Percentiles rank a stretch among this genome's conserved stretches.
phyloP scores from a whole-genome alignment of 768 basidiomycete genomes.

The Tricholoma hemisulphureum region DNA sequence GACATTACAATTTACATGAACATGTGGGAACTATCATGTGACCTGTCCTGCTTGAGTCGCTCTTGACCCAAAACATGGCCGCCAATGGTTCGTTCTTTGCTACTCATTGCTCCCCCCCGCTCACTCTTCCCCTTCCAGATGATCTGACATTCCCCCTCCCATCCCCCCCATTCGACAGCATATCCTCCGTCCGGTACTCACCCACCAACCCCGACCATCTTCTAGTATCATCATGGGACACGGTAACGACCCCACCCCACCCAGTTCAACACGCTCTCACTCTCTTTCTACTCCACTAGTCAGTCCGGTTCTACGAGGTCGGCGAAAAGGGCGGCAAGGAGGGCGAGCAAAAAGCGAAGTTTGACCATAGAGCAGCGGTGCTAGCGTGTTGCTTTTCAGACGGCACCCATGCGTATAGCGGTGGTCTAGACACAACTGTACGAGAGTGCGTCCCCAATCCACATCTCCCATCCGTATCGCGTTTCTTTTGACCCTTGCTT shows the following conservation, averaged over 20 bases:
- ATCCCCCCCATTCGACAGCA: constrained; percentile 81
- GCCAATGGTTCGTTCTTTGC: too few relatives aligned
- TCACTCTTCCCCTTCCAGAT: constrained; percentile 9
- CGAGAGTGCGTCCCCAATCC: constrained; percentile 59
- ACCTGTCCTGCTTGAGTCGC: too few relatives aligned
- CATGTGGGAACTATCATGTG: too few relatives aligned
- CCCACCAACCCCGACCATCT: constrained; percentile 76
- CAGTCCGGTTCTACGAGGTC: constrained; percentile 51
- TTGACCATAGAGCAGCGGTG: constrained; percentile 86
- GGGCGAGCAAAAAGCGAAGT: constrained; percentile 74
- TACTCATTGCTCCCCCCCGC: not conserved
- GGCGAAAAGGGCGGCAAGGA: constrained; percentile 57
- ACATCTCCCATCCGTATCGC: not conserved
- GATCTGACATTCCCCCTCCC: constrained; percentile 39
- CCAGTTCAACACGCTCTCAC: not conserved
- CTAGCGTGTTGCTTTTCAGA: constrained; percentile 80
- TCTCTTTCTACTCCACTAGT: constrained; percentile 20
- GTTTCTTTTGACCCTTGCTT: too few relatives aligned
- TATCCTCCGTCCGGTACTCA: constrained; percentile 79
- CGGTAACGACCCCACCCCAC: constrained; percentile 39
- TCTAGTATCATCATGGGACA: constrained; percentile 90
- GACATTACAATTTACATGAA: too few relatives aligned
- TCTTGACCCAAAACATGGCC: too few relatives aligned
- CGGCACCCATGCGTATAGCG: constrained; percentile 70
- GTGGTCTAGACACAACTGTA: constrained; percentile 82